phyloP scores from a whole-genome alignment of 108 stramenopile species.

The Nitzschia inconspicua region DNA sequence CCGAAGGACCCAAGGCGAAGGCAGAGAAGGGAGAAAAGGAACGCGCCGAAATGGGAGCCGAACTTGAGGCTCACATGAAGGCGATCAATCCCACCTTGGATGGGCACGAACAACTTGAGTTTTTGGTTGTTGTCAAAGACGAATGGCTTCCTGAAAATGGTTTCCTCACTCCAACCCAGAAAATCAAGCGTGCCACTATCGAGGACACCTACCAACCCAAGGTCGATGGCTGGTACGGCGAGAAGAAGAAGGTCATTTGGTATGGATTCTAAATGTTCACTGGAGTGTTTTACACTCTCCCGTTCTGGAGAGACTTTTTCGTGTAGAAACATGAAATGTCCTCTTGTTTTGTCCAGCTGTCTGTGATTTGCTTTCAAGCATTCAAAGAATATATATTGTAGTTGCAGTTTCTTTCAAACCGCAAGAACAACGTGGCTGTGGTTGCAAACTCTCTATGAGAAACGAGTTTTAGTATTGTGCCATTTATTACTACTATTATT shows the following conservation, averaged over 20 bases:
- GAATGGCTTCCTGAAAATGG: conserved; percentile 84
- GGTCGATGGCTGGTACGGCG: conserved; percentile 66
- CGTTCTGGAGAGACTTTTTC: too few relatives aligned
- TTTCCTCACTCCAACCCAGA: conserved; percentile 77
- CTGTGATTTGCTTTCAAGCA: too few relatives aligned
- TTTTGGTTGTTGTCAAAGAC: conserved; percentile 72
- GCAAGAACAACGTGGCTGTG: too few relatives aligned
- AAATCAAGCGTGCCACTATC: conserved; percentile 70
- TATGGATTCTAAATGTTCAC: conserved; percentile 25
- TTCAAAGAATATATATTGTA: too few relatives aligned
- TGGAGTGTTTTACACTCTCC: too few relatives aligned
- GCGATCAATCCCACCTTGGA: conserved; percentile 56
- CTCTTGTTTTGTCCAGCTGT: too few relatives aligned
- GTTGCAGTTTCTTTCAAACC: too few relatives aligned
- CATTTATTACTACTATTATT: too few relatives aligned
- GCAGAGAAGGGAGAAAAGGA: conserved; percentile 32
- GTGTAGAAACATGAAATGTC: too few relatives aligned
- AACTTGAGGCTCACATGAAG: conserved; percentile 47
- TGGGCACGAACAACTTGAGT: conserved; percentile 58
- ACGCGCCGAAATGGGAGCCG: conserved; percentile 42
- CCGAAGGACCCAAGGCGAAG: conserved; percentile 50
- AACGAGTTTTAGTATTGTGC: too few relatives aligned
- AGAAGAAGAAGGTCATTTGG: conserved; percentile 73
- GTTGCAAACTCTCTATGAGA: too few relatives aligned
- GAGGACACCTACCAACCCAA: conserved; percentile 57